Evolutionary conservation across 192 early-diverging fungal species (phyloP).

Genomic region (Lobulomyces angularis): DNA sequence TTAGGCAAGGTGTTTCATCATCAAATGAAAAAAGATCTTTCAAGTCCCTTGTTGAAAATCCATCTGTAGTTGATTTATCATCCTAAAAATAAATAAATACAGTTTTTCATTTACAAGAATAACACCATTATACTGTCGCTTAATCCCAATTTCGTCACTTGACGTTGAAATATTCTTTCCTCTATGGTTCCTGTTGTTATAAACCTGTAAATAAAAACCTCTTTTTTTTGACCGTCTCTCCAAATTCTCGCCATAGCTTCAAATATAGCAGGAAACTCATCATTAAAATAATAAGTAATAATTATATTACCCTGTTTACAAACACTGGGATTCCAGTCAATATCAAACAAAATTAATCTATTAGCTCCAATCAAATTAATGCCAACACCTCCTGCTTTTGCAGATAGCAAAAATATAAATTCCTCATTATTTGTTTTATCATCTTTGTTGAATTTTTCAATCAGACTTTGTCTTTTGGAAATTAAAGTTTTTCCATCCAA

Average conservation of each 20-base stretch:
- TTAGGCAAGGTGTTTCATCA: constrained; percentile 34
- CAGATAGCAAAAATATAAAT: constrained; percentile 19
- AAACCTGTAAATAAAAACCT: constrained; percentile 32
- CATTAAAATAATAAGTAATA: neutral
- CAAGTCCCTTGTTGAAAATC: constrained; percentile 41
- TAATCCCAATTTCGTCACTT: constrained; percentile 42
- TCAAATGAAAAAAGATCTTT: constrained; percentile 44
- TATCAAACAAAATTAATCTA: constrained; percentile 41
- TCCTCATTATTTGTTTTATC: no score
- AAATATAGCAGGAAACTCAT: constrained; percentile 11
- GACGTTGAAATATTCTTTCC: constrained; percentile 52
- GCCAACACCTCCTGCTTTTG: constrained; percentile 48
- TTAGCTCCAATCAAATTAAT: constrained; percentile 48
- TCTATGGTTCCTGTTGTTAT: constrained; percentile 34
- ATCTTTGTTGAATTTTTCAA: constrained; percentile 29
- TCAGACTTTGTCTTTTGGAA: constrained; percentile 22
- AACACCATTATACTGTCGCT: constrained; percentile 42
- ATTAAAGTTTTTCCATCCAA: constrained; percentile 41
- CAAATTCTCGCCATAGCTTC: constrained; percentile 59
- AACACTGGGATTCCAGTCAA: constrained; percentile 41
- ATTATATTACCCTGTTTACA: constrained; percentile 11
- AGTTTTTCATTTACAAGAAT: constrained; percentile 6
- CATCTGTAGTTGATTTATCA: constrained; percentile 20
- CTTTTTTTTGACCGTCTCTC: constrained; percentile 33
- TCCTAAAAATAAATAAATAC: no score